Conservation (phyloP, 768 basidiomycete genomes). For the Mrakia gelida region DNA sequence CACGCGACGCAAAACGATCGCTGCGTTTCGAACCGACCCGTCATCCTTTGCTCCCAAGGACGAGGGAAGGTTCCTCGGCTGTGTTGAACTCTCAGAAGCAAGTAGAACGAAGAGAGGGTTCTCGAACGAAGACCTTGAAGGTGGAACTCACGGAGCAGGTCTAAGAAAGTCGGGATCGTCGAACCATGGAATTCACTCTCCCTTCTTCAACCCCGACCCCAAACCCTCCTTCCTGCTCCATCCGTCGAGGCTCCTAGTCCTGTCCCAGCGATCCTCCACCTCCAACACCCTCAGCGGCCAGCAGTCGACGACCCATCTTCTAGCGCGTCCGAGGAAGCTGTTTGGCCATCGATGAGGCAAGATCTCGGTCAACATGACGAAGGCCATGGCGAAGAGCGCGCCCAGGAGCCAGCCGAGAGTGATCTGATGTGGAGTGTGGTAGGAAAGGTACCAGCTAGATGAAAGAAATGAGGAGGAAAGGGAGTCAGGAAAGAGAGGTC, state of each 20-base stretch:
- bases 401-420: conserved; percentile 26
- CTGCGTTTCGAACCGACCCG: neutral
- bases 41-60: too few species aligned
- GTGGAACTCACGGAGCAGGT: neutral
- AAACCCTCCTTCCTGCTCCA: conserved; percentile 15
- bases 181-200: neutral
- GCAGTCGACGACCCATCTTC: conserved; percentile 20
- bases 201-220: neutral
- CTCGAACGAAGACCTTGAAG: too few species aligned
- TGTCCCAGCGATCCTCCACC: conserved; percentile 26
- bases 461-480: neutral
- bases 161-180: neutral
- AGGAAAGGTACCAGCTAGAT: conserved; percentile 27
- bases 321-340: neutral
- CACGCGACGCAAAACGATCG: too few species aligned
- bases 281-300: conserved; percentile 7
- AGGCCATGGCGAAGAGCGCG: neutral
- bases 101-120: too few species aligned
- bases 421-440: conserved; percentile 27
- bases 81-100: too few species aligned
- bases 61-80: too few species aligned
- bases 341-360: neutral
- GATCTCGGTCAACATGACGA: conserved; percentile 11
- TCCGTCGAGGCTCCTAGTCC: neutral
- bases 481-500: neutral